Conservation (phyloP, 768 basidiomycete species). For the Suillus tomentosus region DNA sequence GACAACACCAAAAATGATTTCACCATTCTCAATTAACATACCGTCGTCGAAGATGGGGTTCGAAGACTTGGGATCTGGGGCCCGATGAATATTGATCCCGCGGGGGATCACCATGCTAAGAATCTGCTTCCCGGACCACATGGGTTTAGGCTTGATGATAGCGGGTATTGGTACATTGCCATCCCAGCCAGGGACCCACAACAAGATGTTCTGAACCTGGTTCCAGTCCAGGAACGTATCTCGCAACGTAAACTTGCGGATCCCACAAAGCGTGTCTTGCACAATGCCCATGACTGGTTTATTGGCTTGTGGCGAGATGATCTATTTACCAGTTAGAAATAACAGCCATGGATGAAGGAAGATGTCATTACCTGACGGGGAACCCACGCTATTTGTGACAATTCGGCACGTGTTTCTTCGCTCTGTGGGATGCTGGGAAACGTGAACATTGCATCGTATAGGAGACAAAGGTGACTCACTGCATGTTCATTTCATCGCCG, state of each 20-base stretch:
- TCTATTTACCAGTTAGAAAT: conserved; percentile 48
- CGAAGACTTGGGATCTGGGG: conserved; percentile 74
- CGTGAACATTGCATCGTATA: conserved; percentile 15
- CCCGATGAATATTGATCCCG: conserved; percentile 90
- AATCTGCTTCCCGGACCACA: conserved; percentile 98
- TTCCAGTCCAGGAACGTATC: conserved; percentile 96
- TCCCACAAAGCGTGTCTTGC: conserved; percentile 96
- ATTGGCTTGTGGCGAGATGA: conserved; percentile 99
- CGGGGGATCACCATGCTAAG: conserved; percentile 89
- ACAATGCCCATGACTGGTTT: conserved; percentile 99
- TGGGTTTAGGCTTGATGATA: conserved; percentile 93
- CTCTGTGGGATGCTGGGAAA: conserved; percentile 86
- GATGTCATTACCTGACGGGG: conserved; percentile 75
- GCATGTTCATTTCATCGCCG: conserved; percentile 99
- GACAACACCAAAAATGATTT: conserved; percentile 92
- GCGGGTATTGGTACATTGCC: conserved; percentile 90
- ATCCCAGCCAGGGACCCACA: conserved; percentile 99
- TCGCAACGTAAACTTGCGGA: conserved; percentile 95
- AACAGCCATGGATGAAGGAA: not conserved
- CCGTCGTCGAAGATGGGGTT: conserved; percentile 92
- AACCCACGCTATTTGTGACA: conserved; percentile 99
- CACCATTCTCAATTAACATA: conserved; percentile 95
- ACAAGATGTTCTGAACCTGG: conserved; percentile 93
- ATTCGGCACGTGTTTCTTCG: conserved; percentile 96
- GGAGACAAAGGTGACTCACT: conserved; percentile 58